Conservation (phyloP, 768 basidiomycete species). For the Trametes cubensis region DNA sequence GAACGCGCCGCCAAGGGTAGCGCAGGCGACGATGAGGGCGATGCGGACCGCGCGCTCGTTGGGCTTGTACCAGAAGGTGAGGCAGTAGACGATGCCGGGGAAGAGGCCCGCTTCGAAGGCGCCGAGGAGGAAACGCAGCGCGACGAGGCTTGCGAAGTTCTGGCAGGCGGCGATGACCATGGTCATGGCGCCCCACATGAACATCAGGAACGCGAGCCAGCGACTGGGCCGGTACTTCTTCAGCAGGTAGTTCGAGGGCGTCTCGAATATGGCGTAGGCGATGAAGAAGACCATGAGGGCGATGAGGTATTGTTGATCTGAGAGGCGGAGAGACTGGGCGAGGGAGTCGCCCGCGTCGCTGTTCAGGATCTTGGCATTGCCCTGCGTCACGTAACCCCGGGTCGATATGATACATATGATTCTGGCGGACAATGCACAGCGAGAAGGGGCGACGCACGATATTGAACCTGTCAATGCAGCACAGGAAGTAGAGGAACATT, state of each 20-base stretch:
- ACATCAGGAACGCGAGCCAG: slow-evolving; percentile 45
- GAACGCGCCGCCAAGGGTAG: slow-evolving; percentile 33
- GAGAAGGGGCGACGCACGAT: slow-evolving; percentile 20
- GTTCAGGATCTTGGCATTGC: slow-evolving; percentile 30
- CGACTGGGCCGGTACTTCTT: slow-evolving; percentile 41
- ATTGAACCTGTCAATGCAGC: slow-evolving; percentile 32
- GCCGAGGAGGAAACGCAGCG: slow-evolving; percentile 45
- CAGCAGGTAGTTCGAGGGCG: slow-evolving; percentile 38
- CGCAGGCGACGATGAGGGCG: slow-evolving; percentile 36
- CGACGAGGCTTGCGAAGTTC: slow-evolving; percentile 39
- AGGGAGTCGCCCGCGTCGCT: slow-evolving; percentile 25
- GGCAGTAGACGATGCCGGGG: slow-evolving; percentile 45
- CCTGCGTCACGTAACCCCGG: slow-evolving; percentile 14
- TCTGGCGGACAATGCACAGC: neutral
- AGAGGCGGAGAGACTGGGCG: slow-evolving; percentile 15
- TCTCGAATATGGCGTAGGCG: slow-evolving; percentile 27
- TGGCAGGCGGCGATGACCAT: slow-evolving; percentile 41
- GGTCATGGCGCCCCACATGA: slow-evolving; percentile 42
- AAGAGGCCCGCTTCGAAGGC: slow-evolving; percentile 47
- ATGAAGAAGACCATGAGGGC: slow-evolving; percentile 30
- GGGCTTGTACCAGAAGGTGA: slow-evolving; percentile 51
- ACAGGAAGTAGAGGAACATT: slow-evolving; percentile 30
- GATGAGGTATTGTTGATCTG: slow-evolving; percentile 25
- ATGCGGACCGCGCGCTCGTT: slow-evolving; percentile 34
- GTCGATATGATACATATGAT: neutral